These are phyloP conservation scores for Atkinsonella texensis DNA, from an alignment of 2,329 filamentous ascomycete genomes.

Conservation along the genomic window DNA sequence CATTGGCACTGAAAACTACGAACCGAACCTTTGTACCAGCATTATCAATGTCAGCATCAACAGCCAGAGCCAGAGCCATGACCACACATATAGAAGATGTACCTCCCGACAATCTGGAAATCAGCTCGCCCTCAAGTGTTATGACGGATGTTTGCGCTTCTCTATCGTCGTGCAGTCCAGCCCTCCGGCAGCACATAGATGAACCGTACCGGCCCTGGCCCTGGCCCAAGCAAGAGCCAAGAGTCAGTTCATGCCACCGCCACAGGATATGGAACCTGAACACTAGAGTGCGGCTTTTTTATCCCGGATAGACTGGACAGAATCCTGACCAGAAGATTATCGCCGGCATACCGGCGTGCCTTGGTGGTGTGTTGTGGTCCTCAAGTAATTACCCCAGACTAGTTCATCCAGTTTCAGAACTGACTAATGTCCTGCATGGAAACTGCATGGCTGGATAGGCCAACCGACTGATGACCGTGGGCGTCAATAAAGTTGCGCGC, in stretches of 20 bases:
- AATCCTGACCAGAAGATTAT: not conserved
- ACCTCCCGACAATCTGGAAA: too few species aligned
- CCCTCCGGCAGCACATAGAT: too few species aligned
- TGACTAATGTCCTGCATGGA: constrained; percentile 4
- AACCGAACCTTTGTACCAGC: too few species aligned
- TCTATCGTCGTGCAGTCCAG: too few species aligned
- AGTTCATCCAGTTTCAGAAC: constrained; percentile 2
- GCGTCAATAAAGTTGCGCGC: constrained; percentile 1
- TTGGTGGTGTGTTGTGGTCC: not conserved
- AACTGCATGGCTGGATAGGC: not conserved
- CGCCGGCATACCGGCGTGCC: not conserved
- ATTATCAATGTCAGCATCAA: too few species aligned
- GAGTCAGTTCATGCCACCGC: not conserved
- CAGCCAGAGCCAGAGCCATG: too few species aligned
- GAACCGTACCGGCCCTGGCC: too few species aligned
- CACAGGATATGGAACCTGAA: not conserved
- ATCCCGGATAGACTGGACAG: not conserved
- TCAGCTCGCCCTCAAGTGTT: too few species aligned
- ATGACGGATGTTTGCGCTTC: too few species aligned
- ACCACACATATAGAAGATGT: too few species aligned
- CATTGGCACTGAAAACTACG: too few species aligned
- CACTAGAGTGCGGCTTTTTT: not conserved
- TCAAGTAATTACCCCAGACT: not conserved
- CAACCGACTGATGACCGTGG: not conserved
- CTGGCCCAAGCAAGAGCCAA: too few species aligned